Evolutionary conservation across 176 grass and related monocot genomes (phyloP), one percentile per base, ranked within the genome.

Genomic region (Elymus sibiricus): DNA sequence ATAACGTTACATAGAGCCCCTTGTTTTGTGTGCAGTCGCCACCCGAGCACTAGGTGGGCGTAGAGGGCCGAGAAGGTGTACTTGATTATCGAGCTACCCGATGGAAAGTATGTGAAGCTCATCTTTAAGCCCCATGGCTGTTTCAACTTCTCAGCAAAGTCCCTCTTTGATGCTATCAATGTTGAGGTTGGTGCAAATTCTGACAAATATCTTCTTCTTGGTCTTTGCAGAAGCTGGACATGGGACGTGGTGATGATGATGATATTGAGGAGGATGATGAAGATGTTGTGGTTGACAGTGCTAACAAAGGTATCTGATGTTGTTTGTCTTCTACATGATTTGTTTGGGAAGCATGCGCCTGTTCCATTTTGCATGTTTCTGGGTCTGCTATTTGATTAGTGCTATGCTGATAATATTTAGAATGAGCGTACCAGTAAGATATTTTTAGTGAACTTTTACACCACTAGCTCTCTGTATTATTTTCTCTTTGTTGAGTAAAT

Each of bases 31-130:
- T n/a, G n/a, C n/a, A n/a, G n/a, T n/a, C n/a, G n/a, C n/a, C n/a
- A n/a, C n/a, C n/a, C n/a, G n/a, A n/a, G n/a, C n/a, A n/a, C 96
- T 51, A 95, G 94, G 70, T 98, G 96, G 96, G 91, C 96, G 6
- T 93, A 98, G 86, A 88, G 86, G 61, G 89, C 96, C 0, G 91
- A 98, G 81, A 90, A 78, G 59, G 86, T 94, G 58, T 98, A 86
- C 86, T 69, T 98, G 80, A 91, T 91, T 0, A 84, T 98, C 43
- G 91, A 98, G 70, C 86, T 95, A 64, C 96, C 96, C 0, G 96
- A 98, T 56, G 96, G 91, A 58, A 95, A 95, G 74, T 93, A 98
- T 87, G 93, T 98, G 79, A 95, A 98, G 74, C 88, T 95, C 49
- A 92, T 78, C 51, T 56, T 95, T 73, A 79, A 98, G 68, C 96